Conservation (phyloP, 345 rosid species). For the Salix dunnii region DNA sequence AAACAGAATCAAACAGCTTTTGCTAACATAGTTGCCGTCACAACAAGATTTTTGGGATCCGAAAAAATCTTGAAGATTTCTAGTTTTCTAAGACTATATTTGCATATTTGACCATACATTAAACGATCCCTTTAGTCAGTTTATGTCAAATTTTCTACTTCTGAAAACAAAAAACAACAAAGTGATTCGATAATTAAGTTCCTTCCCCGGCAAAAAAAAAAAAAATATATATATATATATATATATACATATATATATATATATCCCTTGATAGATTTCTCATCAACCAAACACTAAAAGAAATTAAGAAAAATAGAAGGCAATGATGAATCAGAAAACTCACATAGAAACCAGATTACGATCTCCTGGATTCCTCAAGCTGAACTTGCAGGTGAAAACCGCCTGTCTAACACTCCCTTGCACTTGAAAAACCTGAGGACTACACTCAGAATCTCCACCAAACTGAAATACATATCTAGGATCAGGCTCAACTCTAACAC, state of each 20-base stretch:
- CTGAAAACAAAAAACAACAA: background rate
- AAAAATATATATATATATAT: background rate
- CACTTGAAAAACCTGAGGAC: slow-evolving; percentile 92
- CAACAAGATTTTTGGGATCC: background rate
- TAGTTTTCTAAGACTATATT: background rate
- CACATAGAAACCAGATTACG: slow-evolving; percentile 61
- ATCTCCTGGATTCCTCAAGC: slow-evolving; percentile 55
- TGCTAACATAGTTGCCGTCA: background rate
- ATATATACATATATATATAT: background rate
- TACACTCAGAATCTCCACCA: slow-evolving; percentile 89
- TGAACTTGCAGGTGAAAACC: slow-evolving; percentile 93
- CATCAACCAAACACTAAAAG: slow-evolving; percentile 3
- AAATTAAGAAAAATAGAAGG: background rate
- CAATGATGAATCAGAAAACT: slow-evolving; percentile 9
- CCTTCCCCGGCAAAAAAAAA: background rate
- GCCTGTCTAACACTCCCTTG: slow-evolving; percentile 83
- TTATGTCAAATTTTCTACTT: background rate
- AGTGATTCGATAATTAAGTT: background rate
- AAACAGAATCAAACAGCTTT: background rate
- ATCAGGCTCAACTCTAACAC: slow-evolving; percentile 69
- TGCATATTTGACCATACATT: background rate
- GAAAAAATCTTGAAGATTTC: background rate
- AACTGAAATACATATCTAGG: slow-evolving; percentile 89
- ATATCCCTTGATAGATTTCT: background rate
- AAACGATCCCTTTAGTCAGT: background rate